Evolutionary conservation across 2,329 filamentous ascomycete genomes (phyloP).

Genomic region (Diplodia sapinea): DNA sequence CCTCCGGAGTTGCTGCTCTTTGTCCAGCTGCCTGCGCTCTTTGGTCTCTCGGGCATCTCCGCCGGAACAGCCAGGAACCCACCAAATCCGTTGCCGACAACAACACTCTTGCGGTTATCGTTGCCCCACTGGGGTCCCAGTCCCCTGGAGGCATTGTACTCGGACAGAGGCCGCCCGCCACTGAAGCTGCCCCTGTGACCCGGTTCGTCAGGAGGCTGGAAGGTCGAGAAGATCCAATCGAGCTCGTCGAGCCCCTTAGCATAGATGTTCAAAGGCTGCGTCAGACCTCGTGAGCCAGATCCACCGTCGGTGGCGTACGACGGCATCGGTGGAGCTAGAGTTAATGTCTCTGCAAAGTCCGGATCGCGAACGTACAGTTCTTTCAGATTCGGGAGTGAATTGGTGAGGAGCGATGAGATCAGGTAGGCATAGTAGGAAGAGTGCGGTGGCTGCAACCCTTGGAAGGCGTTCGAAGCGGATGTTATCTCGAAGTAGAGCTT

Average conservation of each 20-base stretch:
- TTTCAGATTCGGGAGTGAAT: conserved; percentile 73
- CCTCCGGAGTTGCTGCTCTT: conserved; percentile 1
- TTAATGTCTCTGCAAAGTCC: conserved; percentile 78
- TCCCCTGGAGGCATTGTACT: conserved; percentile 54
- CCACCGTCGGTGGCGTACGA: conserved; percentile 53
- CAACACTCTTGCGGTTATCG: conserved; percentile 64
- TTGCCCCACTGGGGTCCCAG: conserved; percentile 64
- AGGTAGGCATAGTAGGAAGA: conserved; percentile 83
- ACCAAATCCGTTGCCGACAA: conserved; percentile 72
- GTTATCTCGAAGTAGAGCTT: conserved; percentile 85
- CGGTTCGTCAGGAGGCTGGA: conserved; percentile 58
- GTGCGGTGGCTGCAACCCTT: conserved; percentile 58
- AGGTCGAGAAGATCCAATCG: conserved; percentile 70
- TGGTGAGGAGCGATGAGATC: conserved; percentile 77
- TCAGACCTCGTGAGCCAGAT: conserved; percentile 31
- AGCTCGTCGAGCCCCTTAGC: conserved; percentile 70
- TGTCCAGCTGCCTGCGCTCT: conserved; percentile 41
- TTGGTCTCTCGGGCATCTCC: conserved; percentile 41
- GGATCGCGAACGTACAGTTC: conserved; percentile 86
- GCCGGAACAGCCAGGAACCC: conserved; percentile 69
- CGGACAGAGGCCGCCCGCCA: conserved; percentile 53
- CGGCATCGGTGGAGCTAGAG: conserved; percentile 70
- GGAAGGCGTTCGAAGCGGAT: conserved; percentile 64
- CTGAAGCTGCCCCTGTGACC: conserved; percentile 47
- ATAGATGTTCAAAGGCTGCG: conserved; percentile 66